A percentile compares a stretch with the other conserved stretches of the same genome.
phyloP scores from a whole-genome alignment of 345 rosid species.

The Citrus cavaleriei region DNA sequence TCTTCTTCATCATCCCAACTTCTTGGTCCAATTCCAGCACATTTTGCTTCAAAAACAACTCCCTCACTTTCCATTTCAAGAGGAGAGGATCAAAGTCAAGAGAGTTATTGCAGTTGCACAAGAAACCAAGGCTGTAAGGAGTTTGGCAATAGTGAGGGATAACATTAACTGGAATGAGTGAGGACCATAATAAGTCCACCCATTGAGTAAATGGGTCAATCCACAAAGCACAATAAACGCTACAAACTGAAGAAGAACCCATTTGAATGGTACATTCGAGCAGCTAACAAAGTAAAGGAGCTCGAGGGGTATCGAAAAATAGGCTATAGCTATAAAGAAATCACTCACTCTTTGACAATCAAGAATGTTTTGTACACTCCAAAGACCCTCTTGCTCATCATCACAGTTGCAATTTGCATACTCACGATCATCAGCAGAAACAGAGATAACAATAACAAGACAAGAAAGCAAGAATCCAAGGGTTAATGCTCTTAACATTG shows the following conservation, averaged over 20 bases:
- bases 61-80: conserved; percentile 86
- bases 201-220: conserved; percentile 81
- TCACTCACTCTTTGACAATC: conserved; percentile 94
- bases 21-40: conserved; percentile 83
- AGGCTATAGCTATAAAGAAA: conserved; percentile 81
- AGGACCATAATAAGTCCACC: conserved; percentile 84
- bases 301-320: conserved; percentile 93
- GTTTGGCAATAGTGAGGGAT: conserved; percentile 72
- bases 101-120: conserved; percentile 90
- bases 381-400: conserved; percentile 56
- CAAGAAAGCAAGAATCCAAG: conserved; percentile 44
- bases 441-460: conserved; percentile 34
- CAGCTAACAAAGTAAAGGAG: conserved; percentile 89
- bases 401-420: conserved; percentile 72
- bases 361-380: conserved; percentile 60
- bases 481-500: conserved; percentile 69
- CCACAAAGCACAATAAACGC: conserved; percentile 96
- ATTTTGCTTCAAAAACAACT: conserved; percentile 84
- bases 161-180: conserved; percentile 83
- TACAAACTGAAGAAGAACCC: conserved; percentile 86
- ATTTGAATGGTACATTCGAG: conserved; percentile 90
- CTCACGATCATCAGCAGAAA: conserved; percentile 49
- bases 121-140: conserved; percentile 83
- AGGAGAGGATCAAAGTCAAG: conserved; percentile 76
- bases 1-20: conserved; percentile 87